Evolutionary conservation across 148 eudicot species (phyloP), one percentile per base, ranked within the genome.

Genomic region (Persicaria maculosa): DNA sequence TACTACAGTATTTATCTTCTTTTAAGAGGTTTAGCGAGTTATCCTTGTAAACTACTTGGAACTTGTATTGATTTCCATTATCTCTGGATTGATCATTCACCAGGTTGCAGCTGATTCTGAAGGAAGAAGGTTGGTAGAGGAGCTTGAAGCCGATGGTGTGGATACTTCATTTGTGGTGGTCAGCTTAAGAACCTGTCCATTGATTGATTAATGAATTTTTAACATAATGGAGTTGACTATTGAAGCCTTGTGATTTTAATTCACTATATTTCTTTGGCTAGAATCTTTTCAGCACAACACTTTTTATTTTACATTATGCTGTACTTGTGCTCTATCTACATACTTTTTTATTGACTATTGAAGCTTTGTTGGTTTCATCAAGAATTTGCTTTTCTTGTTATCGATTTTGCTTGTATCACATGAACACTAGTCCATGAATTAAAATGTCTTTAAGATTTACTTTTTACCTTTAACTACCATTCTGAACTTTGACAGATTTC

Each of bases 81-180:
- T 68, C 77, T 69, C 64, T 31, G 9, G 17, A 58, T 78, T 45
- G 40, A 31, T 31, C 40, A 31, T 55, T 73, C 59, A 10, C 45
- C 75, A 93, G 98, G 88, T 93, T 78, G 98, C 98, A 4, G 84
- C 83, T 74, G 94, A 93, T 80, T 73, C 88, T 81, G 92, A 91
- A 84, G 98, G 98, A 76, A 91, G 83, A 79, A 88, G 89, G 50
- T 81, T 91, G 65, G 47, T 93, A 65, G 88, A 91, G 58, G 98
- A 93, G 80, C 85, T 93, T 25, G 81, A 86, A 81, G 91, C 86
- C 76, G 98, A 93, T 83, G 89, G 94, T 44, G 85, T 93, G 52
- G 94, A 93, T 79, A 86, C 93, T 72, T 93, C 98, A 75, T 86
- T 80, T 81, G 76, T 83, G 73, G 91, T 91, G 92, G 98, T 91